Conservation (phyloP, 2,329 filamentous ascomycete species). For the Mollisiaceae sp. region DNA sequence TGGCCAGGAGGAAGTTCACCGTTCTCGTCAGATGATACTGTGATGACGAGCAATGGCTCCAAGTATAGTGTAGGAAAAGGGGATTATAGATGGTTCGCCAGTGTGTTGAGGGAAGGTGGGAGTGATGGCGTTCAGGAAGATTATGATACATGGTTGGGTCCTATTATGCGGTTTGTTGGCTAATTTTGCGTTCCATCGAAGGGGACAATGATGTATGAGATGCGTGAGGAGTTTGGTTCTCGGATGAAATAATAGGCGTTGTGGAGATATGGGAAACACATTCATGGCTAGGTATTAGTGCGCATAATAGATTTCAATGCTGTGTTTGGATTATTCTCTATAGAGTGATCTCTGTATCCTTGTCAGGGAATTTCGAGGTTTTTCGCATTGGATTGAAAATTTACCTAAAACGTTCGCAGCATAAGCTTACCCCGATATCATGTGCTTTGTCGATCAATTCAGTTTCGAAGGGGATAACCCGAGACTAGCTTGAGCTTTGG, state of each 20-base stretch:
- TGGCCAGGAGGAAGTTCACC: slow-evolving; percentile 19
- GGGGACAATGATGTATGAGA: neutral
- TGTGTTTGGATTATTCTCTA: too few relatives aligned
- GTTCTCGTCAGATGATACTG: slow-evolving; percentile 6
- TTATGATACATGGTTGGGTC: slow-evolving; percentile 30
- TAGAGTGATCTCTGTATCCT: too few relatives aligned
- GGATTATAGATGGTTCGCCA: slow-evolving; percentile 26
- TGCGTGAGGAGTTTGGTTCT: neutral
- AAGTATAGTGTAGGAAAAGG: slow-evolving; percentile 18
- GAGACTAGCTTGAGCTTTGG: neutral
- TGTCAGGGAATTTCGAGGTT: neutral
- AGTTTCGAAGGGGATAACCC: neutral
- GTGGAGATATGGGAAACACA: too few relatives aligned
- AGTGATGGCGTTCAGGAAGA: slow-evolving; percentile 12
- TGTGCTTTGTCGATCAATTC: neutral
- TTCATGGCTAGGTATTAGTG: too few relatives aligned
- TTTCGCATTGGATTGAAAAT: neutral
- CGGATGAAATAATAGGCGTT: too few relatives aligned
- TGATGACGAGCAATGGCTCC: slow-evolving; percentile 17
- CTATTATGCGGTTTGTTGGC: slow-evolving; percentile 21
- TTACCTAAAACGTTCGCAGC: neutral
- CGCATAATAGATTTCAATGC: neutral
- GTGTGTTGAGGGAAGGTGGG: slow-evolving; percentile 26
- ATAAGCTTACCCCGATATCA: neutral
- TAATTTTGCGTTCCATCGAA: neutral